Percentiles rank a stretch among this genome's conserved stretches.
phyloP scores from a whole-genome alignment of 345 rosid genomes.

The Dovyalis caffra region DNA sequence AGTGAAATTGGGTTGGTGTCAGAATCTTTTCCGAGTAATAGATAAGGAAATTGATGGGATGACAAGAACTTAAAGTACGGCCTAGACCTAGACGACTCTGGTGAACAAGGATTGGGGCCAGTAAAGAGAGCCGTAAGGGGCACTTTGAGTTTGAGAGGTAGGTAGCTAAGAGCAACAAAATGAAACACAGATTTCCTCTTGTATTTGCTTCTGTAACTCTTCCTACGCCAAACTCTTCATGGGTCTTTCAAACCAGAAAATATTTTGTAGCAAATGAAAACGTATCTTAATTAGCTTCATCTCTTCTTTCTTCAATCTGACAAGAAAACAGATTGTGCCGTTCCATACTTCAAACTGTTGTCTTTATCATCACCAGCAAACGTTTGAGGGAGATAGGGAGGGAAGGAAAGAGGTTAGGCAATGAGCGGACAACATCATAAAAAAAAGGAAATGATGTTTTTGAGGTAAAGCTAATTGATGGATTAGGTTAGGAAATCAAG shows the following conservation, averaged over 20 bases:
- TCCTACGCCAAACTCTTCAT: neutral
- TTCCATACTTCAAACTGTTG: neutral
- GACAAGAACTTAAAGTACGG: neutral
- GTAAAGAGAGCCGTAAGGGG: neutral
- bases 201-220: neutral
- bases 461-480: neutral
- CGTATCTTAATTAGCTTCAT: neutral
- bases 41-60: neutral
- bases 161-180: neutral
- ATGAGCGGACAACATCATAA: neutral
- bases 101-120: neutral
- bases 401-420: neutral
- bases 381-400: no score
- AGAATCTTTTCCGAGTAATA: neutral
- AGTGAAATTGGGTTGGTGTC: neutral
- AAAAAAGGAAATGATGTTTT: neutral
- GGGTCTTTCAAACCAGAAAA: neutral
- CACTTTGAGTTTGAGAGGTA: neutral
- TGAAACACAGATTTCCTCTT: neutral
- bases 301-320: neutral
- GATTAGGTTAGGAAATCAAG: neutral
- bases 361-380: no score
- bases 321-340: neutral
- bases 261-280: no score
- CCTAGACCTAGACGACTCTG: neutral